Evolutionary conservation across 2,329 filamentous ascomycete genomes (phyloP).

Genomic region (Plenodomus biglobosus): DNA sequence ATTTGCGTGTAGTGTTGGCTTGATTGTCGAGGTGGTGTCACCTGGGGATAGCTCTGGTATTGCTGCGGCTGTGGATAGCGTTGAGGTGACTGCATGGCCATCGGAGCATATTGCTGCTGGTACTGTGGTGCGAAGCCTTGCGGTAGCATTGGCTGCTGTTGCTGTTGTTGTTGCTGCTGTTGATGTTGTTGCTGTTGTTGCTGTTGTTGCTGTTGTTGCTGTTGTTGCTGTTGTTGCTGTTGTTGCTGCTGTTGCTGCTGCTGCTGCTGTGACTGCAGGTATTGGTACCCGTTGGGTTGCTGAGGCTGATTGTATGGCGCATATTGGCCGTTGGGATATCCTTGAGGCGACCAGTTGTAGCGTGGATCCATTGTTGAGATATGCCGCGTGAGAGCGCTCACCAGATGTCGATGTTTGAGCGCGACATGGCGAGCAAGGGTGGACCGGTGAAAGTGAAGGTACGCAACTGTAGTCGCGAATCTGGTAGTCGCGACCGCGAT

Average conservation of each 20-base stretch:
- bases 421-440: constrained; percentile 22
- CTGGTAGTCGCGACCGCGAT: constrained; percentile 17
- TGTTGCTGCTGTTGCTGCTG: not conserved
- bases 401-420: constrained; percentile 12
- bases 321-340: constrained; percentile 34
- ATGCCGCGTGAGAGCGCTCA: constrained; percentile 9
- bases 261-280: too few species aligned
- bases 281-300: constrained; percentile 30
- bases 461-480: not conserved
- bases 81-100: constrained; percentile 7
- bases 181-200: constrained; percentile 9
- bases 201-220: constrained; percentile 12
- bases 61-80: constrained; percentile 20
- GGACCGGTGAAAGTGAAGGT: constrained; percentile 11
- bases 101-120: constrained; percentile 6
- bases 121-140: constrained; percentile 17
- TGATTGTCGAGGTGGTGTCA: constrained; percentile 23
- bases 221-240: constrained; percentile 26
- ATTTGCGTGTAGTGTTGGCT: constrained; percentile 31
- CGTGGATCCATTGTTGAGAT: constrained; percentile 34
- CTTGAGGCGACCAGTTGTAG: constrained; percentile 40
- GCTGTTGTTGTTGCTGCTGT: constrained; percentile 17
- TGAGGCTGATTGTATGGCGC: constrained; percentile 29
- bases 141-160: constrained; percentile 16
- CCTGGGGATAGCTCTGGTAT: constrained; percentile 16